Conservation (phyloP, 176 grass and related monocot genomes). For the Thinopyrum elongatum region DNA sequence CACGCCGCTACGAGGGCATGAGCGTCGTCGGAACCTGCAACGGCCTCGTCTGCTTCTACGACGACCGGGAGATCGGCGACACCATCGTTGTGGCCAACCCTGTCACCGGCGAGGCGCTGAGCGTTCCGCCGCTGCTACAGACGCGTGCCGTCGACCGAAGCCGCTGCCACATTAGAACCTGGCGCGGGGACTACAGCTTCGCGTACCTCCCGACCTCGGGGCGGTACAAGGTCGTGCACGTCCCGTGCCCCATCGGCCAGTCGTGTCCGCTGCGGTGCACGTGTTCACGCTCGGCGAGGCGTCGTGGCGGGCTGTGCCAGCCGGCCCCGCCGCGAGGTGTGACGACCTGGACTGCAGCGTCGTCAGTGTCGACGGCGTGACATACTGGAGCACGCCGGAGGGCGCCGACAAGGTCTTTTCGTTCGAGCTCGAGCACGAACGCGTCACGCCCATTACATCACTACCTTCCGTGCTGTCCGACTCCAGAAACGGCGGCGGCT, state of each 20-base stretch:
- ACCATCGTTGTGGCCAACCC: neutral
- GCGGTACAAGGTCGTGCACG: neutral
- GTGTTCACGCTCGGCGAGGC: neutral
- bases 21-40: neutral
- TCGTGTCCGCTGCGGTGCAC: neutral
- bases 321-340: neutral
- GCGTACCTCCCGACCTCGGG: neutral
- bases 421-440: neutral
- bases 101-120: neutral
- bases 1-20: neutral
- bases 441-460: neutral
- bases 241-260: neutral
- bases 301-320: neutral
- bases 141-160: too few relatives aligned
- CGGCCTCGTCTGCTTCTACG: conserved; percentile 12
- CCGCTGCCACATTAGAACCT: neutral
- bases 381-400: neutral
- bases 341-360: neutral
- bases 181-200: neutral
- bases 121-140: neutral
- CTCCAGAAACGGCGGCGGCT: neutral
- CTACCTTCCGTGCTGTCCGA: neutral
- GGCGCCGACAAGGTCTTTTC: neutral
- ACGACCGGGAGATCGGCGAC: neutral
- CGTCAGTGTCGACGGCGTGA: neutral